Conservation (phyloP, 1,284 basidiomycete species). For the Ganoderma lucidum region DNA sequence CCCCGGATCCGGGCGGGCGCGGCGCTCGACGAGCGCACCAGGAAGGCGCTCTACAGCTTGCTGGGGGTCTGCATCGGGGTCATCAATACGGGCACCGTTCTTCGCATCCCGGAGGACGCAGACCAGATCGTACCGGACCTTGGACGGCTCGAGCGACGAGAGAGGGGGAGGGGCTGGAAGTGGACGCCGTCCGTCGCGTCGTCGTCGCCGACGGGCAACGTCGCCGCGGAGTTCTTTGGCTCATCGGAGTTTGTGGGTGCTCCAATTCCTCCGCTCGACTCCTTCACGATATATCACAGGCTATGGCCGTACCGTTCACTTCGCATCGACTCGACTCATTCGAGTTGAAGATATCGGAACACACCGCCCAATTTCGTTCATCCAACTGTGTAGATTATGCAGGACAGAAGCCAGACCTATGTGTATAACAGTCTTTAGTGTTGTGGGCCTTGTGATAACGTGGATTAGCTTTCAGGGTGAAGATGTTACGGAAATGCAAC, state of each 20-base stretch:
- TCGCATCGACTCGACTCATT: no score
- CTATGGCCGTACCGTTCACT: no score
- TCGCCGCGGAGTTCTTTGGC: neutral
- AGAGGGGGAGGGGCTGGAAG: neutral
- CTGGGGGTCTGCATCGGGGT: neutral
- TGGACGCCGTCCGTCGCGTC: neutral
- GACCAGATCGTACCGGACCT: neutral
- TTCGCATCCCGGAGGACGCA: neutral
- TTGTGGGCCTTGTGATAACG: no score
- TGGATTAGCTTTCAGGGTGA: no score
- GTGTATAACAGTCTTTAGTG: no score
- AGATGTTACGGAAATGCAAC: no score
- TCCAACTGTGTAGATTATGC: no score
- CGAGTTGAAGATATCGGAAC: no score
- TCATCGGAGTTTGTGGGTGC: neutral
- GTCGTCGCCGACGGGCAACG: neutral
- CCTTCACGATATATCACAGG: no score
- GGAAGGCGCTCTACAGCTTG: neutral
- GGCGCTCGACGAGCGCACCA: neutral
- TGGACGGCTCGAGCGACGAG: neutral
- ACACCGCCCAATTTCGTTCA: no score
- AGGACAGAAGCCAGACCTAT: no score
- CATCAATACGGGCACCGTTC: neutral
- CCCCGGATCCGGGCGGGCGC: neutral
- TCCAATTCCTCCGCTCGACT: neutral